Evolutionary conservation across 495 filamentous ascomycete genomes (phyloP), one percentile per base, ranked within the genome.

Genomic region (Hyaloscypha variabilis): DNA sequence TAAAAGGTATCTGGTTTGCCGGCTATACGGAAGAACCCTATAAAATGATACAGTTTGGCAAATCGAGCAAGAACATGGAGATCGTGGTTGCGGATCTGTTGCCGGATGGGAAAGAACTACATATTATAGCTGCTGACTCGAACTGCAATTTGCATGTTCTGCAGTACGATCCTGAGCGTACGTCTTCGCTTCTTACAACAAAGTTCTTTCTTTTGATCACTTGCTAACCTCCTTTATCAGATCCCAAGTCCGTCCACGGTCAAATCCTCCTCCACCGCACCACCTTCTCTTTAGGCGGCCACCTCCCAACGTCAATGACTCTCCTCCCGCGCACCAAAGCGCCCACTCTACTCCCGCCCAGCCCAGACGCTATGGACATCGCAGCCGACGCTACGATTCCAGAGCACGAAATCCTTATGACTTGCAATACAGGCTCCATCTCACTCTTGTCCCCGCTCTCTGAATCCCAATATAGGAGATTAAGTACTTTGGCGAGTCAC

Each of bases 11-110:
- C 13, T 97, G 94, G 93, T 96, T 99, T 65, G 90, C 89, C 19
- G 95, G 95, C 0, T 98, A 96, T 72, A 92, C 89, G 54, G 92
- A 97, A 76, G 94, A 97, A 68, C 95, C 95, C 0, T 98, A 98
- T 73, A 92, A 89, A 73, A 93, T 99, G 88, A 89, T 88, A 17
- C 81, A 96, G n/a, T 94, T 98, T 72, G 93, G 93, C 52, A 97
- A 97, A 75, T 88, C 89, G 70, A 81, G 82, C 5, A 83, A 88
- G 1, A 84, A 85, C 39, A 77, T 97, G 62, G 92, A 96, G 74
- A 88, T 95, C 14, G 75, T 95, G 25, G 84, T 88, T 11, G 91
- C 91, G 8, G 94, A 97, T 60, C 95, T 99, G 75, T 79, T 98
- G 4, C 95, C 96, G 0, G 88, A 93, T 69, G 93, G 91, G 14